A percentile compares a stretch with the other conserved stretches of the same genome.
Conservation (phyloP, 768 basidiomycete genomes). For the Cyathus striatus region DNA sequence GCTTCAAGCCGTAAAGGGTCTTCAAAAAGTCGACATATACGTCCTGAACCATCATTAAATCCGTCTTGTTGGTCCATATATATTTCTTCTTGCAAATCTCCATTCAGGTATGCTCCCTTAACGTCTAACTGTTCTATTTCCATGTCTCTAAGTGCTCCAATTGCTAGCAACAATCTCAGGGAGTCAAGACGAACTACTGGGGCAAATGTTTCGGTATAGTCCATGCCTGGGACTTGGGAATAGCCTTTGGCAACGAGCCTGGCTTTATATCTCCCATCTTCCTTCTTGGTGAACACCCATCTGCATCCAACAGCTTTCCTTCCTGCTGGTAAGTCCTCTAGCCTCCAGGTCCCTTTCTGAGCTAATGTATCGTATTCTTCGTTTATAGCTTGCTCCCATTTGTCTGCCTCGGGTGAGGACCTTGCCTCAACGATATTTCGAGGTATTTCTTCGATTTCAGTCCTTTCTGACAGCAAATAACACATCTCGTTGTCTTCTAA, state of each 20-base stretch:
- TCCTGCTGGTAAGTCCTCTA: too few species aligned
- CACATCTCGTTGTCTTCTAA: too few species aligned
- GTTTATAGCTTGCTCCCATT: too few species aligned
- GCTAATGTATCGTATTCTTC: too few species aligned
- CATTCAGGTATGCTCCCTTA: slow-evolving; percentile 33
- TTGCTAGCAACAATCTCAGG: slow-evolving; percentile 20
- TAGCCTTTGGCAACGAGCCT: slow-evolving; percentile 29
- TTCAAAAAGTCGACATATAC: slow-evolving; percentile 17
- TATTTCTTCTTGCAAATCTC: slow-evolving; percentile 27
- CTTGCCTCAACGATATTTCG: too few species aligned
- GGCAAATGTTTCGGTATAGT: slow-evolving; percentile 29
- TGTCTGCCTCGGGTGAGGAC: too few species aligned
- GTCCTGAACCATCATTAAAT: slow-evolving; percentile 6
- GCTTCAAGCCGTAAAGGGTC: slow-evolving; percentile 24
- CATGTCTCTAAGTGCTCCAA: slow-evolving; percentile 23
- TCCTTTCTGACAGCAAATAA: too few species aligned
- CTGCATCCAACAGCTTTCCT: too few species aligned
- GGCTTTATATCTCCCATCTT: slow-evolving; percentile 17
- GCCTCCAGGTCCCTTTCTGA: too few species aligned
- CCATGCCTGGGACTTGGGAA: slow-evolving; percentile 30
- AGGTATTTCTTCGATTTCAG: too few species aligned
- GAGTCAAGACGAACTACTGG: slow-evolving; percentile 20
- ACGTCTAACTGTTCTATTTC: slow-evolving; percentile 36
- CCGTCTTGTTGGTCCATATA: slow-evolving; percentile 38
- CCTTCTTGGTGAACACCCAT: too few species aligned